These are phyloP conservation scores for Lecanicillium sp. DNA, from an alignment of 2,329 filamentous ascomycete genomes.

Conservation along the genomic window DNA sequence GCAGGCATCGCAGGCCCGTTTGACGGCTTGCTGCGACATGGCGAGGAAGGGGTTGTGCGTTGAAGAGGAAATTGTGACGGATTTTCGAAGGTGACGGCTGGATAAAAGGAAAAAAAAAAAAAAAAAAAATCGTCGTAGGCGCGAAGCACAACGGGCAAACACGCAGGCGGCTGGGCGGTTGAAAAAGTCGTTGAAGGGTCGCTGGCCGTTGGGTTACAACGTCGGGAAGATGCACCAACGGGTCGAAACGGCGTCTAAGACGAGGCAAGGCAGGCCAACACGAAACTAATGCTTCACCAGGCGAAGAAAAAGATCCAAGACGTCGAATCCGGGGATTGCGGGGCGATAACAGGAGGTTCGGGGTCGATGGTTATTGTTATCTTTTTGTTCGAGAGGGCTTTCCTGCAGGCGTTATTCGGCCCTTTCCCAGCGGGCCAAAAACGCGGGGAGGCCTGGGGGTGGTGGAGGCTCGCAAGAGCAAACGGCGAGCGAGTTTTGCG, in stretches of 20 bases:
- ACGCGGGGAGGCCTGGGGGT: slow-evolving; percentile 5
- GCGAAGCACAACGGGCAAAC: not conserved
- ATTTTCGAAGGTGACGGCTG: not conserved
- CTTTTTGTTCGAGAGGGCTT: not conserved
- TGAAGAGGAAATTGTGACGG: not conserved
- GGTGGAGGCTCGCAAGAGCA: not conserved
- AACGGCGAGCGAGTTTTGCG: not conserved
- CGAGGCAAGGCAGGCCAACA: not conserved
- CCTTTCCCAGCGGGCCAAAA: slow-evolving; percentile 7
- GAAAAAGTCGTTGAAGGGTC: not conserved
- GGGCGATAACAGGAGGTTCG: slow-evolving; percentile 4
- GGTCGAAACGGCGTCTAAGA: too few relatives aligned
- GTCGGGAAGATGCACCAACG: too few relatives aligned
- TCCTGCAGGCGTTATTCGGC: slow-evolving; percentile 8
- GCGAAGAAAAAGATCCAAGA: not conserved
- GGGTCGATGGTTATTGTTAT: not conserved
- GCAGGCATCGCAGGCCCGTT: slow-evolving; percentile 63
- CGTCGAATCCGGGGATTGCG: not conserved
- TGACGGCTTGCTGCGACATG: slow-evolving; percentile 42
- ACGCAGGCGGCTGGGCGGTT: too few relatives aligned
- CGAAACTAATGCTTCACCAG: not conserved
- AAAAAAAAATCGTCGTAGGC: too few relatives aligned
- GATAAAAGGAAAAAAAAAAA: too few relatives aligned
- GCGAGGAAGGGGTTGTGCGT: slow-evolving; percentile 12
- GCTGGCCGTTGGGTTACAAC: not conserved